Conservation (phyloP, 108 stramenopile species). For the Stephanodiscus minutulus region DNA sequence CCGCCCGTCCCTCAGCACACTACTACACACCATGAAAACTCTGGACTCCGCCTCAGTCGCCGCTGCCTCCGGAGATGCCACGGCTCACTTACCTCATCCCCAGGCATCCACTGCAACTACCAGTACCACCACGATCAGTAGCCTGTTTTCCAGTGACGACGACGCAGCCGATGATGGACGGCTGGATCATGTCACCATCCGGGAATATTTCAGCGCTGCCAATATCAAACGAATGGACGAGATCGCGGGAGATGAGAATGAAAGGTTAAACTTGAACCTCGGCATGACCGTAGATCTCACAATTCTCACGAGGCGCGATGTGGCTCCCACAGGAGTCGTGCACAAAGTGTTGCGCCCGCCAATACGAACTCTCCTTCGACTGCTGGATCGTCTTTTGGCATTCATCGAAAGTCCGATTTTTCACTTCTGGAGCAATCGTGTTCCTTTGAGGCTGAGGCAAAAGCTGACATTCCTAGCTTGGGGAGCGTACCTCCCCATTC, state of each 20-base stretch:
- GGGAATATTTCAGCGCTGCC: slow-evolving; percentile 13
- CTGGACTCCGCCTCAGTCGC: background rate
- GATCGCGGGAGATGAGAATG: slow-evolving; percentile 49
- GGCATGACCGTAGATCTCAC: slow-evolving; percentile 59
- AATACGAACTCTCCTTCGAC: slow-evolving; percentile 29
- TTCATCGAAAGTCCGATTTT: slow-evolving; percentile 55
- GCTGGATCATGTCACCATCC: background rate
- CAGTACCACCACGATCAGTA: slow-evolving; percentile 3
- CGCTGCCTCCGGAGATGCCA: background rate
- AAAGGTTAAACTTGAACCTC: slow-evolving; percentile 60
- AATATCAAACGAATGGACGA: slow-evolving; percentile 19
- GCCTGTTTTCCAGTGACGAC: slow-evolving; percentile 4
- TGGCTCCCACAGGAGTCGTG: slow-evolving; percentile 4
- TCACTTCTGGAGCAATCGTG: slow-evolving; percentile 42
- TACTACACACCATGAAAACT: slow-evolving; percentile 16
- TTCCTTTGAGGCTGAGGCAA: slow-evolving; percentile 55
- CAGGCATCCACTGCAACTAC: background rate
- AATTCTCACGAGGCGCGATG: slow-evolving; percentile 36
- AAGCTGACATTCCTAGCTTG: slow-evolving; percentile 56
- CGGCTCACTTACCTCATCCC: background rate
- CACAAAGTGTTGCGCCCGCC: slow-evolving; percentile 31
- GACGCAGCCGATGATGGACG: background rate
- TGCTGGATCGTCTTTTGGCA: slow-evolving; percentile 38
- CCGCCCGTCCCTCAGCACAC: no score
- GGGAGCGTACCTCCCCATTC: slow-evolving; percentile 68